Conservation (phyloP, 2,329 filamentous ascomycete genomes). For the Trichoderma polysporum region DNA sequence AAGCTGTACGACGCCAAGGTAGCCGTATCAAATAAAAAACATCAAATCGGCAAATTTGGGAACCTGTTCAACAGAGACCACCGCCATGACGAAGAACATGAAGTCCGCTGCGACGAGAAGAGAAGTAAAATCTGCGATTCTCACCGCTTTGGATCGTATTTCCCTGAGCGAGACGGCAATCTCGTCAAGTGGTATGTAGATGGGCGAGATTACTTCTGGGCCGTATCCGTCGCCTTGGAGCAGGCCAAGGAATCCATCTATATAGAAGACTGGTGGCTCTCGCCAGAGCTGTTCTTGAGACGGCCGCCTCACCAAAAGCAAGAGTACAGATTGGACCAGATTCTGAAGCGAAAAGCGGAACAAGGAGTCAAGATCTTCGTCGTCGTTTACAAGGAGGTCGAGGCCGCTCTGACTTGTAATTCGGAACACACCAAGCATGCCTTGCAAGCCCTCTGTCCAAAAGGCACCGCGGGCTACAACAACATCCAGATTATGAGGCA, state of each 20-base stretch:
- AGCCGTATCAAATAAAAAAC: constrained; percentile 57
- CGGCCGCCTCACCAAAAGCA: constrained; percentile 80
- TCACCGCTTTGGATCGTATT: constrained; percentile 87
- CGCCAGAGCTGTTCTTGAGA: constrained; percentile 81
- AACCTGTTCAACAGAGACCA: constrained; percentile 82
- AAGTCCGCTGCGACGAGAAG: constrained; percentile 79
- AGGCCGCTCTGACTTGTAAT: constrained; percentile 84
- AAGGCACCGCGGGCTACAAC: constrained; percentile 76
- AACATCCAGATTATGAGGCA: constrained; percentile 90
- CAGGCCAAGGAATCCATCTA: constrained; percentile 91
- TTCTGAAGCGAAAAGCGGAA: constrained; percentile 86
- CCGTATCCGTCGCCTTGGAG: constrained; percentile 87
- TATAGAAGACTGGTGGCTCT: constrained; percentile 96
- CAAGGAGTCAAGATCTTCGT: constrained; percentile 93
- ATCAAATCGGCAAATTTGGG: constrained; percentile 62
- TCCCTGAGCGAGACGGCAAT: constrained; percentile 82
- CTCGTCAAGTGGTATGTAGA: constrained; percentile 97
- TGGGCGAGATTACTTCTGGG: constrained; percentile 91
- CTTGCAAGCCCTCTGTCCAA: constrained; percentile 73
- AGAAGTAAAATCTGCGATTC: constrained; percentile 67
- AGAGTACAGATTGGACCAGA: constrained; percentile 81
- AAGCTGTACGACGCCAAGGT: constrained; percentile 59
- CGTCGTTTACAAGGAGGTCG: constrained; percentile 86
- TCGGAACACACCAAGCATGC: constrained; percentile 90
- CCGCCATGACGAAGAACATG: constrained; percentile 90